A percentile compares a stretch with the other conserved stretches of the same genome.
Conservation (phyloP, 352 stramenopile genomes). For the Phytopythium chamaehyphon region DNA sequence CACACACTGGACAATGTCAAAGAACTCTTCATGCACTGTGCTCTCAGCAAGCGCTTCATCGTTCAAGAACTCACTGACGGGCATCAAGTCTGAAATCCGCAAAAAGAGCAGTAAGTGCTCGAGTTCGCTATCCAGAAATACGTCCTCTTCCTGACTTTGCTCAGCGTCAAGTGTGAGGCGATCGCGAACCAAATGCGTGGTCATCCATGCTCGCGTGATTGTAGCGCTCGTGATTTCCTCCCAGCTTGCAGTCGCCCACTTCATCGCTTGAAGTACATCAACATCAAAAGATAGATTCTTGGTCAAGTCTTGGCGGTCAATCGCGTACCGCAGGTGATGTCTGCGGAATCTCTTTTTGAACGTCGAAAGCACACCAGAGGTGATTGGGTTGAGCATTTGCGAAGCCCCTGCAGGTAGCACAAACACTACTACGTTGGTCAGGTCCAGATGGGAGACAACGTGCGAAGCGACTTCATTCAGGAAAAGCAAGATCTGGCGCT, state of each 20-base stretch:
- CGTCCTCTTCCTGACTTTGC: slow-evolving; percentile 50
- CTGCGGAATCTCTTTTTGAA: slow-evolving; percentile 79
- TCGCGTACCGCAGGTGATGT: slow-evolving; percentile 62
- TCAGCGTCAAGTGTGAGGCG: slow-evolving; percentile 47
- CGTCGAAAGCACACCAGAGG: slow-evolving; percentile 45
- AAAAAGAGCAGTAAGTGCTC: slow-evolving; percentile 66
- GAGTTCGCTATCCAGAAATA: slow-evolving; percentile 56
- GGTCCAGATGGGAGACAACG: slow-evolving; percentile 67
- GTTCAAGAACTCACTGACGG: slow-evolving; percentile 66
- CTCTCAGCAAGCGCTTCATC: slow-evolving; percentile 68
- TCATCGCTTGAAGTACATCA: slow-evolving; percentile 75
- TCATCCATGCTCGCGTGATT: slow-evolving; percentile 60
- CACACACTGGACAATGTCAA: slow-evolving; percentile 65
- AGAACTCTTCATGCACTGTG: slow-evolving; percentile 78
- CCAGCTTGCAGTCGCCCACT: slow-evolving; percentile 68
- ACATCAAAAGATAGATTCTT: slow-evolving; percentile 52
- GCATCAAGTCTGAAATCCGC: slow-evolving; percentile 49
- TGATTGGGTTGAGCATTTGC: slow-evolving; percentile 68
- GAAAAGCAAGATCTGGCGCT: slow-evolving; percentile 72
- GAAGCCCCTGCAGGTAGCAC: slow-evolving; percentile 41
- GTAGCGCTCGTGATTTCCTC: slow-evolving; percentile 67
- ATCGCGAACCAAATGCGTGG: slow-evolving; percentile 52
- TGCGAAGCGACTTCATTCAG: slow-evolving; percentile 78
- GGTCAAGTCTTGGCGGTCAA: slow-evolving; percentile 45
- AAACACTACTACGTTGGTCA: slow-evolving; percentile 71